Conservation (phyloP, 306 rosid species). For the Coriaria nepalensis region DNA sequence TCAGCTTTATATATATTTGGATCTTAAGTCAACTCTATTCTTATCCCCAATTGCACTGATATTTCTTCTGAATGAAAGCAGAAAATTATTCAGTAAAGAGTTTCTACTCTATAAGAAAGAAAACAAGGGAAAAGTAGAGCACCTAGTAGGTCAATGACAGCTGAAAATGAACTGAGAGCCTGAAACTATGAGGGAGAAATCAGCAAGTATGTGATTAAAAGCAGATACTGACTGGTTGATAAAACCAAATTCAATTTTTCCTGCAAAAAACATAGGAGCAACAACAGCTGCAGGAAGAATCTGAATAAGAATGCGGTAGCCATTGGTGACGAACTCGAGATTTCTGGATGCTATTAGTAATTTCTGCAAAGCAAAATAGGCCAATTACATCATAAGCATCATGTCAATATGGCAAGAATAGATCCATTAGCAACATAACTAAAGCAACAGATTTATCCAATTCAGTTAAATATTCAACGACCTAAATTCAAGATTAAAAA, state of each 20-base stretch:
- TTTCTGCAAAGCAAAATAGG: slow-evolving; percentile 37
- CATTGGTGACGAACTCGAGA: slow-evolving; percentile 83
- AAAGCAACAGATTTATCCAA: too few species aligned
- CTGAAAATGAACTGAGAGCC: slow-evolving; percentile 90
- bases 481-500: too few species aligned
- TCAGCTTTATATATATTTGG: too few species aligned
- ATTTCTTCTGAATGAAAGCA: slow-evolving; percentile 3
- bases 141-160: slow-evolving; percentile 94
- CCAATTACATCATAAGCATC: slow-evolving; percentile 5
- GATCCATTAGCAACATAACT: too few species aligned
- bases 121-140: slow-evolving; percentile 13
- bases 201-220: slow-evolving; percentile 87
- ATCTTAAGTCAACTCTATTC: too few species aligned
- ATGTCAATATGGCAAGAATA: too few species aligned
- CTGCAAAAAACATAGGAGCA: slow-evolving; percentile 94
- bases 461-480: too few species aligned
- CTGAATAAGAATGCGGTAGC: slow-evolving; percentile 86
- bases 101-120: slow-evolving; percentile 9
- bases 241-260: slow-evolving; percentile 95
- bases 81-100: too few species aligned
- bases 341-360: slow-evolving; percentile 86
- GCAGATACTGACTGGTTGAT: slow-evolving; percentile 95
- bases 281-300: slow-evolving; percentile 97
- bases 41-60: background rate
- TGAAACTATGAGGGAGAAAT: slow-evolving; percentile 89